phyloP scores from a whole-genome alignment of 768 basidiomycete genomes.

The Kwoniella pini region DNA sequence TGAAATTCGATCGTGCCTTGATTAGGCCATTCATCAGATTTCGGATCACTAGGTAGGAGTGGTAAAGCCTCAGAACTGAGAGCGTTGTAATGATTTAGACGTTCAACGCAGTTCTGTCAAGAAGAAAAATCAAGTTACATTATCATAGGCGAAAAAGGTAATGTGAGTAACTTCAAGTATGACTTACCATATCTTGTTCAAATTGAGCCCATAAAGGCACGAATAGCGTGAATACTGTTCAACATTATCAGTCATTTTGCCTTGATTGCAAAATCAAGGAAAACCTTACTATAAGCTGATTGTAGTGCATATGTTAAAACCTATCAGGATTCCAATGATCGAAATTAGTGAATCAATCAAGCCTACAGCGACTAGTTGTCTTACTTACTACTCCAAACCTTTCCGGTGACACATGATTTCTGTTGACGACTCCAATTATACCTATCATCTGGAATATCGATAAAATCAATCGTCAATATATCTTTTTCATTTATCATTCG shows the following conservation, averaged over 20 bases:
- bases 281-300: slow-evolving; percentile 19
- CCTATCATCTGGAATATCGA: slow-evolving; percentile 66
- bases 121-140: too few species aligned
- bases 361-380: too few species aligned
- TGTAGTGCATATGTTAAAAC: slow-evolving; percentile 59
- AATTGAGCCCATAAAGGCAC: slow-evolving; percentile 28
- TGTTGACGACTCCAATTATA: slow-evolving; percentile 67
- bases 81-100: slow-evolving; percentile 71
- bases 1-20: slow-evolving; percentile 73
- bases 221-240: slow-evolving; percentile 29
- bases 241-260: too few species aligned
- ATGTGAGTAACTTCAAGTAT: too few species aligned
- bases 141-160: too few species aligned
- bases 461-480: too few species aligned
- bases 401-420: slow-evolving; percentile 62
- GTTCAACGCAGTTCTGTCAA: slow-evolving; percentile 68
- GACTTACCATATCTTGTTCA: slow-evolving; percentile 40
- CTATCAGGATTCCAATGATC: not conserved
- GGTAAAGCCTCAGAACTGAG: slow-evolving; percentile 70
- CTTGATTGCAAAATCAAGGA: not conserved
- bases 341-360: not conserved
- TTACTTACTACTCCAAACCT: slow-evolving; percentile 63
- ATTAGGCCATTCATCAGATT: slow-evolving; percentile 69
- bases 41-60: slow-evolving; percentile 56
- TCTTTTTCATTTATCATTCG: not conserved